These are phyloP conservation scores for Blastocystis sp. DNA, from an alignment of 352 stramenopile species.

Conservation along the genomic window DNA sequence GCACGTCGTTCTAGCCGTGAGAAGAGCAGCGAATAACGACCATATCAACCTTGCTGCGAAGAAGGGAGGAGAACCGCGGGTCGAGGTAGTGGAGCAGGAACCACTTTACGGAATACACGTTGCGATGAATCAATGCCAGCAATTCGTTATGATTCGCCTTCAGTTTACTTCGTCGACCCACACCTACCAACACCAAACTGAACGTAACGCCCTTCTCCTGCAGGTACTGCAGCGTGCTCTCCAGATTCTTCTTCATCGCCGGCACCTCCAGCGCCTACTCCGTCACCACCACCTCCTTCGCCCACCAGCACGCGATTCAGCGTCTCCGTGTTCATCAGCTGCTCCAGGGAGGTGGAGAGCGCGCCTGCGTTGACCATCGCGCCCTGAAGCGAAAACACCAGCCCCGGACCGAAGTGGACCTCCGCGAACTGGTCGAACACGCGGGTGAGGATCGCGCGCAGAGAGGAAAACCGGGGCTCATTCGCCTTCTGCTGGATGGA, in stretches of 20 bases:
- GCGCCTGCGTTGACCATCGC: not conserved
- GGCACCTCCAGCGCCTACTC: not conserved
- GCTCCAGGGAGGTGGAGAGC: not conserved
- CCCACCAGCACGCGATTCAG: not conserved
- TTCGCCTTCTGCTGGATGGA: slow-evolving; percentile 1
- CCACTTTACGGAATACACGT: not conserved
- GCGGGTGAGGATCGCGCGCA: not conserved
- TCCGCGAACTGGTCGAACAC: not conserved
- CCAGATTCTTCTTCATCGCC: not conserved
- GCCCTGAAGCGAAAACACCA: not conserved
- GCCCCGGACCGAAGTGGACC: slow-evolving; percentile 4
- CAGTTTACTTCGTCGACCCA: not conserved
- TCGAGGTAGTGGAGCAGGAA: not conserved
- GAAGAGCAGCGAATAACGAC: not conserved
- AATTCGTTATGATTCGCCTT: not conserved
- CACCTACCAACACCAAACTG: not conserved
- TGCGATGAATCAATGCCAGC: not conserved
- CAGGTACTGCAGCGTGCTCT: not conserved
- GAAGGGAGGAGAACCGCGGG: not conserved
- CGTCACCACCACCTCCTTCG: not conserved
- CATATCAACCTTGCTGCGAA: not conserved
- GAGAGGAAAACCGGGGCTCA: not conserved
- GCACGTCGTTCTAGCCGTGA: not conserved
- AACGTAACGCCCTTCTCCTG: not conserved
- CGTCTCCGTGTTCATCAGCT: not conserved